A percentile compares a stretch with the other conserved stretches of the same genome.
Evolutionary conservation across 2,329 filamentous ascomycete genomes (phyloP).

Genomic region (Sarocladium oryzae): DNA sequence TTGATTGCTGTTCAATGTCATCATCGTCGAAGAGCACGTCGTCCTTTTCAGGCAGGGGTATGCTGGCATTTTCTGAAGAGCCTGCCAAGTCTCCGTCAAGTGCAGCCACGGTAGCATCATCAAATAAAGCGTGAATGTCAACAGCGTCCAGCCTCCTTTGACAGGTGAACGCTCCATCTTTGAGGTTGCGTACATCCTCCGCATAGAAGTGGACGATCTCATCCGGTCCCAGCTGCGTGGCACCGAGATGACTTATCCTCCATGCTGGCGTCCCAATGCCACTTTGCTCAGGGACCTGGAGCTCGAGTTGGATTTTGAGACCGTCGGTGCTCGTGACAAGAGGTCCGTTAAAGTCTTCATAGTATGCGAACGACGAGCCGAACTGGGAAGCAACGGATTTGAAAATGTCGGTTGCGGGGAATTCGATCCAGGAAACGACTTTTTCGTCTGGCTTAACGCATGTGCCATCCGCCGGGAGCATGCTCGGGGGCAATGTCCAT

Average conservation of each 20-base stretch:
- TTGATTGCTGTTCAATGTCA: slow-evolving; percentile 20
- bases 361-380: slow-evolving; percentile 27
- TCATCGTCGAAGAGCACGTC: slow-evolving; percentile 12
- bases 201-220: slow-evolving; percentile 78
- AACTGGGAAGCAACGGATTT: slow-evolving; percentile 26
- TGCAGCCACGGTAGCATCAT: slow-evolving; percentile 11
- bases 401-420: slow-evolving; percentile 40
- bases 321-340: slow-evolving; percentile 48
- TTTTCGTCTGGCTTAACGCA: slow-evolving; percentile 67
- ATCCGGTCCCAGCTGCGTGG: slow-evolving; percentile 74
- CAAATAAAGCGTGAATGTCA: slow-evolving; percentile 44
- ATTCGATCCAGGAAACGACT: slow-evolving; percentile 62
- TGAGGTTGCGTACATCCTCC: slow-evolving; percentile 67
- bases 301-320: slow-evolving; percentile 59
- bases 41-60: slow-evolving; percentile 15
- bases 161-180: slow-evolving; percentile 78
- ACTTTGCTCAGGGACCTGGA: slow-evolving; percentile 43
- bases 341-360: slow-evolving; percentile 29
- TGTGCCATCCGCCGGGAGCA: slow-evolving; percentile 72
- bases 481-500: slow-evolving; percentile 76
- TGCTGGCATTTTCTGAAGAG: slow-evolving; percentile 17
- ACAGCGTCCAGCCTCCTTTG: slow-evolving; percentile 66
- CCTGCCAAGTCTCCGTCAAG: not conserved
- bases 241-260: slow-evolving; percentile 74
- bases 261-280: slow-evolving; percentile 41